Base-by-base conservation (phyloP, 495 filamentous ascomycete genomes). In the Penicillium canescens region DNA sequence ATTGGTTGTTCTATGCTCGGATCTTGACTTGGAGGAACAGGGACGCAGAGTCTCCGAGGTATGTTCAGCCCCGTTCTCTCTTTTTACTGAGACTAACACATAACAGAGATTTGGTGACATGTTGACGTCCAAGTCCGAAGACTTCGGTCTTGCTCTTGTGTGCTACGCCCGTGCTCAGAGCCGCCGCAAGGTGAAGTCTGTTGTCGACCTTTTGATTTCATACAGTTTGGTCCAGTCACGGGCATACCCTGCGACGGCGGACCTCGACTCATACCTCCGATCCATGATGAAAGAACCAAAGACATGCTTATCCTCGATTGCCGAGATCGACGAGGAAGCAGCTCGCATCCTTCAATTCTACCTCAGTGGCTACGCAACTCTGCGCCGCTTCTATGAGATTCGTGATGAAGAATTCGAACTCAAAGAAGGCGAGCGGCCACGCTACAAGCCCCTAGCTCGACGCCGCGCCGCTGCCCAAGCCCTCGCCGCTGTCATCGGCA, bases 361-460 rank as follows among this genome's bases (percentile, higher is more conserved):
- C 63, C 81, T 96, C n/a, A 91, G 87, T 64, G 92, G 92, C 33
- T 97, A 96, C 60, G 92, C 91, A 33, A 92, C 88, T 1, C 76
- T 97, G 6, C 84, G 92, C 13, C 86, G 86, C 56, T 96, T 92
- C 72, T 97, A 95, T 67, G 86, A 92, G 57, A 81, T 90, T 36
- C 84, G 92, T 42, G 92, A 97, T 56, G 79, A 86, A 54, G 78
- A 80, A 10, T 52, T 82, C 2, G 56, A 59, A 18, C 55, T 72
- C 5, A 26, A 66, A 42, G 61, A 72, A 9, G 75, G 75, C n/a
- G 59, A 76, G 53, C 68, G 57, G n/a, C 70, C 72, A 2, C 69
- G 67, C 13, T 67, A 75, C 59, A 72, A 74, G 48, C 73, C 77
- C 13, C 56, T 81, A 24, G 74, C 81, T 3, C 76, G 87, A 33